Conservation (phyloP, 2,329 filamentous ascomycete genomes). For the Fusarium siculi region DNA sequence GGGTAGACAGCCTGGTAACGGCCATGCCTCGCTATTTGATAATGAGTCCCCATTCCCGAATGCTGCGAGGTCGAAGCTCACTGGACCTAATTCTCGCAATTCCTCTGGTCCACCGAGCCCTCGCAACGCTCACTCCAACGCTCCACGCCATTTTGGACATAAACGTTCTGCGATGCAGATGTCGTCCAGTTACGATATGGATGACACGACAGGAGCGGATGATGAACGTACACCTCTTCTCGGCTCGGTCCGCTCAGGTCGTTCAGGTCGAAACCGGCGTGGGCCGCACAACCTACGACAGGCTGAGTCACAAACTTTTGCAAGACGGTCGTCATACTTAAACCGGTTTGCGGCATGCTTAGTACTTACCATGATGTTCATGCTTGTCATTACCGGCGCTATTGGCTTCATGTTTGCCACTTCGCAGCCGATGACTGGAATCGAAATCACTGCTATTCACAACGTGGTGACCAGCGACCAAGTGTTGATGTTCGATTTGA, state of each 20-base stretch:
- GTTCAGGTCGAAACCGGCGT: constrained; percentile 68
- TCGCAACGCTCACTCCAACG: constrained; percentile 58
- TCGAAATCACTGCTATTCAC: constrained; percentile 81
- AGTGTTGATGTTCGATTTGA: constrained; percentile 92
- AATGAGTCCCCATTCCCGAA: constrained; percentile 82
- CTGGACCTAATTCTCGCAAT: constrained; percentile 66
- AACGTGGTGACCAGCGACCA: constrained; percentile 95
- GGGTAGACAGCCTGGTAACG: constrained; percentile 74
- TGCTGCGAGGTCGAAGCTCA: constrained; percentile 70
- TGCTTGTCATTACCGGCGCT: constrained; percentile 84
- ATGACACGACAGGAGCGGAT: constrained; percentile 81
- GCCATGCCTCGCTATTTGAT: constrained; percentile 78
- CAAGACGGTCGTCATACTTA: constrained; percentile 71
- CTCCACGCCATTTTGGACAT: constrained; percentile 47
- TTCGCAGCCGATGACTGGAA: constrained; percentile 84
- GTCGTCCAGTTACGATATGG: constrained; percentile 78
- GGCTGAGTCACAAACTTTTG: constrained; percentile 77
- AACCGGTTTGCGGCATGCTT: constrained; percentile 86
- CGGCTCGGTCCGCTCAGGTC: constrained; percentile 64
- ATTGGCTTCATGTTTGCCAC: constrained; percentile 92
- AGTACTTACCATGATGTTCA: constrained; percentile 81
- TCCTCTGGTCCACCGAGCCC: constrained; percentile 78
- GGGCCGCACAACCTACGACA: constrained; percentile 69
- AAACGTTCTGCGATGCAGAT: constrained; percentile 68
- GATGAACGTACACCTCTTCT: constrained; percentile 90